A percentile compares a stretch with the other conserved stretches of the same genome.
phyloP scores from a whole-genome alignment of 1,284 basidiomycete species.

The Heterobasidion irregulare region DNA sequence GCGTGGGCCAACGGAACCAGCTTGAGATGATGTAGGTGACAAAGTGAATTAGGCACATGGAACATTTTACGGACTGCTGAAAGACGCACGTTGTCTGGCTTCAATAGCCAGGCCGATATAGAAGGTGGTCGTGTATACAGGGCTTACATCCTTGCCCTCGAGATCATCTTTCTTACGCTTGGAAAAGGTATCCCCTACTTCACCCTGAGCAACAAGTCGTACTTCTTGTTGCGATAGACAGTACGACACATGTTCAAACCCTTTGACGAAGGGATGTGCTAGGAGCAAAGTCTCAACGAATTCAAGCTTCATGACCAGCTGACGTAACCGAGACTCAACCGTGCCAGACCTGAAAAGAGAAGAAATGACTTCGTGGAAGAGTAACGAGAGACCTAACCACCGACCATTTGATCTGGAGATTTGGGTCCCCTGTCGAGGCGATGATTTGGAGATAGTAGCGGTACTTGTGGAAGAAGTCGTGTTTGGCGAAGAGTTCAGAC shows the following conservation, averaged over 20 bases:
- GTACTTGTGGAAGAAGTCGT: constrained; percentile 97
- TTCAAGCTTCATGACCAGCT: constrained; percentile 96
- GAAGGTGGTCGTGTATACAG: constrained; percentile 90
- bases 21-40: constrained; percentile 30
- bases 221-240: constrained; percentile 86
- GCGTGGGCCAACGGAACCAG: constrained; percentile 61
- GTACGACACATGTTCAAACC: constrained; percentile 83
- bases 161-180: constrained; percentile 78
- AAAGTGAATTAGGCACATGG: background rate
- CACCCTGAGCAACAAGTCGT: constrained; percentile 83
- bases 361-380: constrained; percentile 4
- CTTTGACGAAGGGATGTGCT: constrained; percentile 94
- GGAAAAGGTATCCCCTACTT: constrained; percentile 64
- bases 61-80: constrained; percentile 6
- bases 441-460: constrained; percentile 98
- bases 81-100: constrained; percentile 75
- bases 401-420: constrained; percentile 93
- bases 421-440: constrained; percentile 78
- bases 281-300: constrained; percentile 86
- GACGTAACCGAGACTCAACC: constrained; percentile 95
- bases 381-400: constrained; percentile 16
- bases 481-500: constrained; percentile 88
- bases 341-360: constrained; percentile 67
- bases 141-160: constrained; percentile 69
- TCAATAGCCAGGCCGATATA: constrained; percentile 95